Conservation (phyloP, 768 basidiomycete species). For the Amanita fuliginea region DNA sequence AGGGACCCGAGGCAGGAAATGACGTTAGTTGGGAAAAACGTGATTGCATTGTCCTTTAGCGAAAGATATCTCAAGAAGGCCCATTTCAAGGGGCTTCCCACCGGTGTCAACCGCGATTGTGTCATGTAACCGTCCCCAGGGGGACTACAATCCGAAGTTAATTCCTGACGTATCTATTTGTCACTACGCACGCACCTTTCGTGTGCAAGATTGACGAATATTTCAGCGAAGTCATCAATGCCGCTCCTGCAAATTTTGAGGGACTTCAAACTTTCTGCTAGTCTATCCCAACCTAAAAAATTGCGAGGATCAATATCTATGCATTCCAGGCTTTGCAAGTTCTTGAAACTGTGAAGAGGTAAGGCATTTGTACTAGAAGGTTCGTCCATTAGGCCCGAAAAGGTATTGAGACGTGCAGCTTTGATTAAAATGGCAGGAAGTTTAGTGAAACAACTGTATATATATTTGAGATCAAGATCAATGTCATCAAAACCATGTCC, state of each 20-base stretch:
- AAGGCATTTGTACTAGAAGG: constrained; percentile 64
- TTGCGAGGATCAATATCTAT: constrained; percentile 75
- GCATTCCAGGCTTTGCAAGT: constrained; percentile 64
- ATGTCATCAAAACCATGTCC: constrained; percentile 43
- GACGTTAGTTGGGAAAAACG: constrained; percentile 62
- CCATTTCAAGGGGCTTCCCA: constrained; percentile 49
- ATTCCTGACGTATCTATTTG: not conserved
- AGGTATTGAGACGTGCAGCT: constrained; percentile 52
- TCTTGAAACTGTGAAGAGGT: constrained; percentile 81
- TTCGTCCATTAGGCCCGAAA: constrained; percentile 60
- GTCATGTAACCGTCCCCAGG: not conserved
- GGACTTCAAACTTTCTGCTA: constrained; percentile 59
- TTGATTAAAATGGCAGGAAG: constrained; percentile 66
- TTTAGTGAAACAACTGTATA: constrained; percentile 87
- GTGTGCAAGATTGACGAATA: constrained; percentile 65
- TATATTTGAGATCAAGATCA: constrained; percentile 71
- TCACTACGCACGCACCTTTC: constrained; percentile 21
- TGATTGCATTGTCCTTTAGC: constrained; percentile 70
- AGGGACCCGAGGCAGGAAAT: constrained; percentile 62
- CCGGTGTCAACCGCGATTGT: constrained; percentile 10
- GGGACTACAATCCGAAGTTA: not conserved
- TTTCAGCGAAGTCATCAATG: constrained; percentile 66
- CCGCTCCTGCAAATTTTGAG: constrained; percentile 74
- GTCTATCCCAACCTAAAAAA: constrained; percentile 73
- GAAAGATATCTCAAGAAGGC: constrained; percentile 65